Conservation (phyloP, 2,329 filamentous ascomycete species). For the Epichloe festucae region DNA sequence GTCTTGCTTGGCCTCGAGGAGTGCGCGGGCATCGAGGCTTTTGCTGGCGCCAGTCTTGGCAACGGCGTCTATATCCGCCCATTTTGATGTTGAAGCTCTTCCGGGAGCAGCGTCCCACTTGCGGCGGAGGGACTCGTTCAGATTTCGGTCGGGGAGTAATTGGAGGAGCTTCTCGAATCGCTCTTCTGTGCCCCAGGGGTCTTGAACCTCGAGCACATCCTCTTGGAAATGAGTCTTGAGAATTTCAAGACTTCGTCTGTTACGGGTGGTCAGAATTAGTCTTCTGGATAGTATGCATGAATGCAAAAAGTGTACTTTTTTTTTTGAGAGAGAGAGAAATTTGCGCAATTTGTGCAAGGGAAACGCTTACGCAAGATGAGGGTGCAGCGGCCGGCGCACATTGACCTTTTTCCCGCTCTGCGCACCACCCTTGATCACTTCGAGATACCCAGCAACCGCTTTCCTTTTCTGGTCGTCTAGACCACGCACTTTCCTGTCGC, state of each 20-base stretch:
- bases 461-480: constrained; percentile 78
- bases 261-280: neutral
- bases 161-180: constrained; percentile 66
- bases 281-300: too few relatives aligned
- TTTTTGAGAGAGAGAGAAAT: neutral
- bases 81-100: constrained; percentile 68
- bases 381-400: constrained; percentile 71
- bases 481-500: constrained; percentile 71
- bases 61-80: constrained; percentile 82
- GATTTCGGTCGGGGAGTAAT: constrained; percentile 67
- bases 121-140: constrained; percentile 67
- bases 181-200: constrained; percentile 64
- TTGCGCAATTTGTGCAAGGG: neutral
- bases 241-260: constrained; percentile 68
- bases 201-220: constrained; percentile 71
- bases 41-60: constrained; percentile 65
- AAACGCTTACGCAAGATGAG: constrained; percentile 59
- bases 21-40: constrained; percentile 55
- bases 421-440: constrained; percentile 75
- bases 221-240: constrained; percentile 73
- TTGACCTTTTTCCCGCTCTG: constrained; percentile 82
- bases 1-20: constrained; percentile 87
- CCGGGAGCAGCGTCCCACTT: constrained; percentile 84
- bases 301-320: neutral
- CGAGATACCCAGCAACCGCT: constrained; percentile 79